Conservation (phyloP, 352 stramenopile species). For the Globisporangium polare region DNA sequence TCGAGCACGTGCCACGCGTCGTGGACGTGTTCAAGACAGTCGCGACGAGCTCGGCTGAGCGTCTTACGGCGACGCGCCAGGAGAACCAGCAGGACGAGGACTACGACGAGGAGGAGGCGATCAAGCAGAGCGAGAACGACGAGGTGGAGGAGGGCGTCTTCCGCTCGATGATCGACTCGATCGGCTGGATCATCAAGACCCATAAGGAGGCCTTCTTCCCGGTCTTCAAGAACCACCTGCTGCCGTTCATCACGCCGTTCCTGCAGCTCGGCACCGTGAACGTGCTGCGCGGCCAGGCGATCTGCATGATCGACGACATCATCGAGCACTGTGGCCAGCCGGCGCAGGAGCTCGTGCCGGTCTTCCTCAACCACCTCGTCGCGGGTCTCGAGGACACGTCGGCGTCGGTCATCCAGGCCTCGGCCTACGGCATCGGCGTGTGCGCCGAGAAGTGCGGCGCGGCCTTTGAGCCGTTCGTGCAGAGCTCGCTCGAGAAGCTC, state of each 20-base stretch:
- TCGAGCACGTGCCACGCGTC: conserved; percentile 65
- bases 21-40: conserved; percentile 72
- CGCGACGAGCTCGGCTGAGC: conserved; percentile 57
- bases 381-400: conserved; percentile 66
- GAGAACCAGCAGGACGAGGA: conserved; percentile 77
- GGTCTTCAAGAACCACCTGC: conserved; percentile 63
- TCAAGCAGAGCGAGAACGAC: conserved; percentile 64
- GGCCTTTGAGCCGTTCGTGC: conserved; percentile 68
- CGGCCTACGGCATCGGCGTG: conserved; percentile 81
- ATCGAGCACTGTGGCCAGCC: conserved; percentile 77
- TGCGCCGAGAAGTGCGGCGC: conserved; percentile 72
- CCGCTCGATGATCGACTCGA: conserved; percentile 78
- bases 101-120: conserved; percentile 70
- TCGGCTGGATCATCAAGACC: conserved; percentile 84
- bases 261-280: conserved; percentile 53
- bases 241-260: conserved; percentile 64
- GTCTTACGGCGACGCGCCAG: conserved; percentile 49
- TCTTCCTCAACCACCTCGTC: conserved; percentile 71
- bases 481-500: conserved; percentile 67
- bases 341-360: conserved; percentile 67
- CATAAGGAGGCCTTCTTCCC: conserved; percentile 77
- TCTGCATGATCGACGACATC: conserved; percentile 88
- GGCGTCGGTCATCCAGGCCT: conserved; percentile 67
- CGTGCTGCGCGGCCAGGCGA: conserved; percentile 73
- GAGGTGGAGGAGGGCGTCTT: conserved; percentile 78